Base-by-base conservation (phyloP, 306 rosid genomes). In the Begonia loranthoides region DNA sequence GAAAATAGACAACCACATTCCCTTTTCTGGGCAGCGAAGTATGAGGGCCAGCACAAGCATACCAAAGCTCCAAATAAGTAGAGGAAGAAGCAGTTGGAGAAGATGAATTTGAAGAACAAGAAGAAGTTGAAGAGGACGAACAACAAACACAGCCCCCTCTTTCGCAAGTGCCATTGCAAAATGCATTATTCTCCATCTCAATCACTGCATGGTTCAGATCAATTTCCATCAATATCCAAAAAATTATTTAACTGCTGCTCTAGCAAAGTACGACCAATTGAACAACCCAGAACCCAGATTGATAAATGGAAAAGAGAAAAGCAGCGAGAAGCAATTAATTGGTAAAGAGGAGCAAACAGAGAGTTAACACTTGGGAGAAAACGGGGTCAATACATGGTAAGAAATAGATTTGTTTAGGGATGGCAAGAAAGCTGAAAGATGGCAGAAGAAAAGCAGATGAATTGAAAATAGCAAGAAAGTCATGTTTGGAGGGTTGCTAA, bases 31-130 rank as follows among this genome's bases (percentile, higher is more conserved):
- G 95, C 5, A 89, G 93, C 36, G 87, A 75, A 56, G 85, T 73
- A 48, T 81, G 81, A 46, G 97, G 95, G 15, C 97, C 97, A 73
- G 97, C 95, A 71, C 95, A 89, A 62, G 97, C 97, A 61, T 84
- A 93, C 95, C 97, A 89, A 5, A 89, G 93, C 74, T 84, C 97
- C 53, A 82, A 49, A 71, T 81, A 89, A 50, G 75, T 77, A 34
- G 97, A 89, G 52, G 87, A 84, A 55, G 82, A 69, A 6, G 48
- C 74, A 38, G 51, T 72, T 61, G 80, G 50, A 8, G 95, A 54
- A 34, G 82, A 67, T 11, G 93, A 84, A 54, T 67, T 56, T 38
- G 96, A 81, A 13, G 78, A 74, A 60, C 83, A 80, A 9, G 92
- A 76, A 56, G 79, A 80, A 51, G 88, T 73, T 28, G 96, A 73